These are phyloP conservation scores for Colletotrichum tabaci DNA, from an alignment of 2,329 filamentous ascomycete species.

Conservation along the genomic window DNA sequence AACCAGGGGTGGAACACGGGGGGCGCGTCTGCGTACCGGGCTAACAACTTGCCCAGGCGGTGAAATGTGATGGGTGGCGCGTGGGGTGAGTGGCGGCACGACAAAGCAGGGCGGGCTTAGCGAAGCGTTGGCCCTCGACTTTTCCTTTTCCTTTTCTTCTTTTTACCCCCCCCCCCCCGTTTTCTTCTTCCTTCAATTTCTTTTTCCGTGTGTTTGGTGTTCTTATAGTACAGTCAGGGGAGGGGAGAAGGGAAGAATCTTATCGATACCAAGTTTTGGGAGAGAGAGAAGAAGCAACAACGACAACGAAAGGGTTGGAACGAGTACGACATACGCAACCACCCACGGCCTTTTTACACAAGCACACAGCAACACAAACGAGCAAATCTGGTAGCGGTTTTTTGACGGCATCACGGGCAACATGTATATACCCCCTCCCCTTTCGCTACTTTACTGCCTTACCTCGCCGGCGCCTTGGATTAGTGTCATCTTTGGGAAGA, in stretches of 20 bases:
- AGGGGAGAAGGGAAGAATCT: neutral
- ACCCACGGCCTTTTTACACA: slow-evolving; percentile 11
- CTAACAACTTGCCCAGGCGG: slow-evolving; percentile 64
- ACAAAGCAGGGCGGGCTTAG: slow-evolving; percentile 16
- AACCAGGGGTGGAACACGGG: slow-evolving; percentile 67
- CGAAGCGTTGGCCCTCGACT: slow-evolving; percentile 14
- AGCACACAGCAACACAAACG: slow-evolving; percentile 6
- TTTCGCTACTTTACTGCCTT: slow-evolving; percentile 4
- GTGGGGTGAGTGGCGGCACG: neutral
- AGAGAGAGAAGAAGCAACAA: slow-evolving; percentile 3
- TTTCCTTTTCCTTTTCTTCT: neutral
- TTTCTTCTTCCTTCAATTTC: slow-evolving; percentile 1
- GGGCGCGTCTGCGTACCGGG: slow-evolving; percentile 60
- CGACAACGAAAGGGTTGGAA: slow-evolving; percentile 1
- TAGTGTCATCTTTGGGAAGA: neutral
- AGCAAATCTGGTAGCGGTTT: slow-evolving; percentile 1
- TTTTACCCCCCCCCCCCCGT: neutral
- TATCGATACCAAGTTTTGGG: slow-evolving; percentile 38
- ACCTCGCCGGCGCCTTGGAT: neutral
- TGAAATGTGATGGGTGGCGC: slow-evolving; percentile 48
- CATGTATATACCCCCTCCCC: slow-evolving; percentile 22
- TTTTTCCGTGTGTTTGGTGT: slow-evolving; percentile 21
- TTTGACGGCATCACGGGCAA: slow-evolving; percentile 9
- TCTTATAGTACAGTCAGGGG: slow-evolving; percentile 1
- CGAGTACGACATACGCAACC: slow-evolving; percentile 24